Percentiles rank a stretch among this genome's conserved stretches.
Evolutionary conservation across 768 basidiomycete species (phyloP).

Genomic region (Auriscalpium orientale): DNA sequence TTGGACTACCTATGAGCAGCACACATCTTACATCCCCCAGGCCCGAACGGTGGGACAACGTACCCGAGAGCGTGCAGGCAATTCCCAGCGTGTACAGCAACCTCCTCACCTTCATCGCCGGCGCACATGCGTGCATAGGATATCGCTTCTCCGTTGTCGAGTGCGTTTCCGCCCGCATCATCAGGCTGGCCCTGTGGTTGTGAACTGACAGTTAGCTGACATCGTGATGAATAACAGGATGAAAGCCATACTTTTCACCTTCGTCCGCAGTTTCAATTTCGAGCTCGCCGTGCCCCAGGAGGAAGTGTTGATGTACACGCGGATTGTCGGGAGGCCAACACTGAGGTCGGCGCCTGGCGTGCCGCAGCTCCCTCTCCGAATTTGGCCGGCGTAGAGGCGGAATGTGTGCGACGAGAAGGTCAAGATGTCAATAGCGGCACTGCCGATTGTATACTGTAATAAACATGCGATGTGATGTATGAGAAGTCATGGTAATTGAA

Average conservation of each 20-base stretch:
- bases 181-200: neutral
- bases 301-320: slow-evolving; percentile 6
- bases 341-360: slow-evolving; percentile 4
- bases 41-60: slow-evolving; percentile 14
- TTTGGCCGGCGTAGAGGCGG: neutral
- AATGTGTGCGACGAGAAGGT: no score
- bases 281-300: slow-evolving; percentile 9
- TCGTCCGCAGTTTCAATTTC: slow-evolving; percentile 19
- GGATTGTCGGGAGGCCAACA: slow-evolving; percentile 11
- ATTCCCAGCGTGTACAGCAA: slow-evolving; percentile 12
- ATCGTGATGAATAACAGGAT: slow-evolving; percentile 8
- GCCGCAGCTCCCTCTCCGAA: slow-evolving; percentile 11
- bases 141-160: slow-evolving; percentile 21
- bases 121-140: slow-evolving; percentile 23
- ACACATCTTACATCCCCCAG: neutral
- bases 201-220: neutral
- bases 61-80: slow-evolving; percentile 6
- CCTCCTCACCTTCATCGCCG: slow-evolving; percentile 23
- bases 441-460: no score
- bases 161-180: slow-evolving; percentile 5
- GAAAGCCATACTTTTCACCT: slow-evolving; percentile 19
- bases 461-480: no score
- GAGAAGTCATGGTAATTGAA: no score
- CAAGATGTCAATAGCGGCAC: no score
- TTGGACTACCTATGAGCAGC: neutral